Percentiles rank a stretch among this genome's conserved stretches.
phyloP scores from a whole-genome alignment of 129 eudicot species.

The Kitagawia praeruptora region DNA sequence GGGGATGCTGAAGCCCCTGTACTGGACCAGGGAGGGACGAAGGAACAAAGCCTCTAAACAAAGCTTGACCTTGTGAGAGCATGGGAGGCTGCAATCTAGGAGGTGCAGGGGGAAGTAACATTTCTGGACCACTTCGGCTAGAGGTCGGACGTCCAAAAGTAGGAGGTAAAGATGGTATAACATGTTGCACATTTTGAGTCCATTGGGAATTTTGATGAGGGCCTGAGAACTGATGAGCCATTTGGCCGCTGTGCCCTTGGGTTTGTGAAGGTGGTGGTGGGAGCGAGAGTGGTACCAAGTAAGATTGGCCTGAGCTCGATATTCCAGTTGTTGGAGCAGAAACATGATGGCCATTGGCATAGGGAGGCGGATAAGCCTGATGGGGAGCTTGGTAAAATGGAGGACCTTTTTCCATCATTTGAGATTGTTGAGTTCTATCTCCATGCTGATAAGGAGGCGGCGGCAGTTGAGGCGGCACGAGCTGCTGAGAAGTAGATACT shows the following conservation, averaged over 20 bases:
- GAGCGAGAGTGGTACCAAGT: conserved; percentile 22
- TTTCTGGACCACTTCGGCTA: conserved; percentile 3
- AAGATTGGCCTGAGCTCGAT: conserved; percentile 18
- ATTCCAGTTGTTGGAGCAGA: conserved; percentile 4
- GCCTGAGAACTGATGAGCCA: conserved; percentile 22
- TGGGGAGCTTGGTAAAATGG: not conserved
- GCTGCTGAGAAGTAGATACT: not conserved
- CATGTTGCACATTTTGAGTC: conserved; percentile 40
- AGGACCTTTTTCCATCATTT: not conserved
- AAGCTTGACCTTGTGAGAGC: conserved; percentile 32
- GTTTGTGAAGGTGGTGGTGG: conserved; percentile 4
- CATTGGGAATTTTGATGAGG: conserved; percentile 34
- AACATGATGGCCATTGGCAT: not conserved
- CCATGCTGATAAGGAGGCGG: not conserved
- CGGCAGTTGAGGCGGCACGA: not conserved
- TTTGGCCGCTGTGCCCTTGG: conserved; percentile 12
- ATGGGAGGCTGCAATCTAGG: conserved; percentile 20
- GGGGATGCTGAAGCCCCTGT: conserved; percentile 15
- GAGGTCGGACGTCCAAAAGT: conserved; percentile 6
- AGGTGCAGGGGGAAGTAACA: conserved; percentile 17
- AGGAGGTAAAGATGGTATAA: conserved; percentile 17
- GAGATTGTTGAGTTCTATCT: not conserved
- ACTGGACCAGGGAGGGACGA: conserved; percentile 16
- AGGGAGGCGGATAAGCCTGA: not conserved
- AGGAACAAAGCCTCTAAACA: conserved; percentile 31